Conservation (phyloP, 2,329 filamentous ascomycete genomes). For the Penicillium sp. region DNA sequence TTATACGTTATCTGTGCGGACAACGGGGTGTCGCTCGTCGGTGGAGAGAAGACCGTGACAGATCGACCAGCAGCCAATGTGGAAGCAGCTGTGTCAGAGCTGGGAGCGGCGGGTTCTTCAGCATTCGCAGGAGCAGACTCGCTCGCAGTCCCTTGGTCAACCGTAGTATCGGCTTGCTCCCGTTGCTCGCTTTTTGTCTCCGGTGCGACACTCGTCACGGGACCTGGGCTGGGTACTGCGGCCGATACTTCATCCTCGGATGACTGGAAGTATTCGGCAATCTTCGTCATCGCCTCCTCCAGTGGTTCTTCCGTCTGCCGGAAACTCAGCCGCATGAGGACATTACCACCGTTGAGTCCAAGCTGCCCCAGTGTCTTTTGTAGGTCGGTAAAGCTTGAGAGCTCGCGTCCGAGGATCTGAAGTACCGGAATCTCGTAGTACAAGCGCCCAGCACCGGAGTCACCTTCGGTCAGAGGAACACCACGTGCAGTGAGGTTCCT, state of each 20-base stretch:
- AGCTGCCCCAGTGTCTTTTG: constrained; percentile 85
- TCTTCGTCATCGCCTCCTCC: constrained; percentile 78
- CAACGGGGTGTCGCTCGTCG: constrained; percentile 64
- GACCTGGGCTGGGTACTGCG: constrained; percentile 13
- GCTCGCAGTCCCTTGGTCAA: constrained; percentile 4
- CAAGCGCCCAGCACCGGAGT: constrained; percentile 62
- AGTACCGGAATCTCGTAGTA: constrained; percentile 84
- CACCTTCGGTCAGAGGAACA: constrained; percentile 53
- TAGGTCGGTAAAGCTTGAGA: constrained; percentile 70
- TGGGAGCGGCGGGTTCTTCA: constrained; percentile 10
- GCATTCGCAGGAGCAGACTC: constrained; percentile 2
- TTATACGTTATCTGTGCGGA: constrained; percentile 63
- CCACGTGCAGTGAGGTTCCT: constrained; percentile 81
- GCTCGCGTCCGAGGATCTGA: constrained; percentile 73
- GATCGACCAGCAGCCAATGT: constrained; percentile 39
- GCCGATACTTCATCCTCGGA: constrained; percentile 32
- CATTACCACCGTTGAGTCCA: constrained; percentile 77
- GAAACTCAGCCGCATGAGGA: constrained; percentile 72
- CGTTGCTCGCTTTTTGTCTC: constrained; percentile 4
- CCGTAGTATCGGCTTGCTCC: constrained; percentile 10
- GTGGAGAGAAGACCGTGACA: constrained; percentile 71
- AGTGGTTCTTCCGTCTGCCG: constrained; percentile 69
- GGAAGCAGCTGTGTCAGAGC: constrained; percentile 18
- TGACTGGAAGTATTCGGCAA: constrained; percentile 65
- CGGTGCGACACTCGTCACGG: constrained; percentile 3